Conservation (phyloP, 768 basidiomycete species). For the Kwoniella dendrophila region DNA sequence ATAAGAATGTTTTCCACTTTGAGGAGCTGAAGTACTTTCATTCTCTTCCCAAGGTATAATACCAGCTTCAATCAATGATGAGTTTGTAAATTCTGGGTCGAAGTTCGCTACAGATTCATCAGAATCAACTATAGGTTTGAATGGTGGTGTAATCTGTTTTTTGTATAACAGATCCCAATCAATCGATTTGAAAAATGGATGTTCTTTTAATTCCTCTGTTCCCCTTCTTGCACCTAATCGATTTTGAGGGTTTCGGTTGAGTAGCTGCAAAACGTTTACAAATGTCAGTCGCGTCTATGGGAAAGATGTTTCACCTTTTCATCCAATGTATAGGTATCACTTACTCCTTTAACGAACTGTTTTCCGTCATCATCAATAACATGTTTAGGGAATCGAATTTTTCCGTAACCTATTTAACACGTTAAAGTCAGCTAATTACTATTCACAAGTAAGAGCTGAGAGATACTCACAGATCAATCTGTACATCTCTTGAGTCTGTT, state of each 20-base stretch:
- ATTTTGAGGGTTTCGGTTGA: slow-evolving; percentile 98
- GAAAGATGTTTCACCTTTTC: neutral
- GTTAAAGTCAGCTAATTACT: neutral
- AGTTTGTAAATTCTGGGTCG: slow-evolving; percentile 88
- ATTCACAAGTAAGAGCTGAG: neutral
- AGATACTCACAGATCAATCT: slow-evolving; percentile 41
- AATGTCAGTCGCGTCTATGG: neutral
- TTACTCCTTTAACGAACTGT: slow-evolving; percentile 96
- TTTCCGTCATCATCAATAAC: slow-evolving; percentile 98
- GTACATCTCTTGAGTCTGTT: slow-evolving; percentile 99
- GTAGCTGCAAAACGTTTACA: slow-evolving; percentile 64
- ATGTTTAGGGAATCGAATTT: slow-evolving; percentile 89
- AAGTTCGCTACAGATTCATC: slow-evolving; percentile 99
- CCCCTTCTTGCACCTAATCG: slow-evolving; percentile 89
- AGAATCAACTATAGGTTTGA: slow-evolving; percentile 95
- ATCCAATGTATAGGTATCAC: slow-evolving; percentile 54
- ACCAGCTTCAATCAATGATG: slow-evolving; percentile 71
- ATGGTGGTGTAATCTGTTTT: slow-evolving; percentile 93
- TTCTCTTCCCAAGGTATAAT: slow-evolving; percentile 64
- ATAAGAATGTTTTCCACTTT: slow-evolving; percentile 46
- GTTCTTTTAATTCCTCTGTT: slow-evolving; percentile 90
- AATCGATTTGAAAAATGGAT: slow-evolving; percentile 86
- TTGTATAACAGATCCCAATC: slow-evolving; percentile 83
- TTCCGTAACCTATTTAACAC: slow-evolving; percentile 87
- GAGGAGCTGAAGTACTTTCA: slow-evolving; percentile 33